A percentile compares a stretch with the other conserved stretches of the same genome.
phyloP scores from a whole-genome alignment of 2,329 filamentous ascomycete species.

The Trichoderma koningiopsis region DNA sequence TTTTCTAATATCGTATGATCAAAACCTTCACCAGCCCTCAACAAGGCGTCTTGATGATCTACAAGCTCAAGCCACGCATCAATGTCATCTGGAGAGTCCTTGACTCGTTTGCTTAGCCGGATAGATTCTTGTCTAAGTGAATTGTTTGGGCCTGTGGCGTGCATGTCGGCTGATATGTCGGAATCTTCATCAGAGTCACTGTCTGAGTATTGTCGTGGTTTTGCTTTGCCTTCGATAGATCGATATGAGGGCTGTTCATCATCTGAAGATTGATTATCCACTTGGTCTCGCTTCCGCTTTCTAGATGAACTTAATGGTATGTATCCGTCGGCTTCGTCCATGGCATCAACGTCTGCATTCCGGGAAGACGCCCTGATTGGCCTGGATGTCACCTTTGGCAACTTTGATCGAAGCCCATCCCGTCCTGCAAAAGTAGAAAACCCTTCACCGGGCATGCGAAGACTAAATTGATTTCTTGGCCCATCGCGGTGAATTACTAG shows the following conservation, averaged over 20 bases:
- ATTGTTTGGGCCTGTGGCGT: constrained; percentile 42
- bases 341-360: constrained; percentile 29
- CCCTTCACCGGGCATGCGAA: constrained; percentile 48
- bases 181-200: constrained; percentile 54
- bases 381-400: constrained; percentile 42
- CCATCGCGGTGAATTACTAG: constrained; percentile 69
- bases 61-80: constrained; percentile 78
- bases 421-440: constrained; percentile 42
- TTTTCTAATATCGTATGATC: constrained; percentile 54
- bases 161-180: constrained; percentile 44
- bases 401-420: constrained; percentile 51
- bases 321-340: constrained; percentile 48
- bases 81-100: constrained; percentile 66
- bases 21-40: constrained; percentile 52
- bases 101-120: constrained; percentile 64
- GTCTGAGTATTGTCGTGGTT: constrained; percentile 49
- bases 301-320: constrained; percentile 47
- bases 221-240: constrained; percentile 66
- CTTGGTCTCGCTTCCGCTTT: constrained; percentile 45
- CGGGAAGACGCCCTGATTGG: constrained; percentile 45
- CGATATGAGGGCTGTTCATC: constrained; percentile 61
- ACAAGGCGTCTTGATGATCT: constrained; percentile 70
- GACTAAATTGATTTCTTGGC: constrained; percentile 57
- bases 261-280: constrained; percentile 44
- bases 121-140: constrained; percentile 58